Percentiles rank a stretch among this genome's conserved stretches.
These are phyloP conservation scores for Fraxinus sp. DNA, from an alignment of 305 asterid species.

Conservation along the genomic window DNA sequence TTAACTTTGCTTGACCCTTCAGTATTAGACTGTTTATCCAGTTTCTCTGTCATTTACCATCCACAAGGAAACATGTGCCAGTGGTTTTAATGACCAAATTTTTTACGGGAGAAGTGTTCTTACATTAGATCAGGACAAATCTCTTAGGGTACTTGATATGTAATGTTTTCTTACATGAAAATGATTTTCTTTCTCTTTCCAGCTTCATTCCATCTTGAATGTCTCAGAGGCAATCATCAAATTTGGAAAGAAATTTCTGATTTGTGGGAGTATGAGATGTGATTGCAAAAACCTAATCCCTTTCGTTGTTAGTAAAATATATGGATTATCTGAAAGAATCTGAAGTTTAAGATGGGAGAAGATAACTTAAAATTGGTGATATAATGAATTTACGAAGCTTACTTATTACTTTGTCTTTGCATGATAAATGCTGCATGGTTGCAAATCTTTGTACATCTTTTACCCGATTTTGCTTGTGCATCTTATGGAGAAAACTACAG, in stretches of 20 bases:
- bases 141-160: background rate
- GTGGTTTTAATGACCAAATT: background rate
- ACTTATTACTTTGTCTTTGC: background rate
- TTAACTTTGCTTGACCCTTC: background rate
- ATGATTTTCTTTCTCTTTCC: background rate
- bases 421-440: background rate
- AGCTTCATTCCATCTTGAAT: background rate
- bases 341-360: background rate
- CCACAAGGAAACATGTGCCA: background rate
- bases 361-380: background rate
- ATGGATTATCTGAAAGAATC: background rate
- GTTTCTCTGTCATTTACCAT: background rate
- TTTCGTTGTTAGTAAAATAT: background rate
- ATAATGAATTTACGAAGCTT: background rate
- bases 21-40: background rate
- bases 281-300: background rate
- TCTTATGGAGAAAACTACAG: background rate
- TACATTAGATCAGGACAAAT: background rate
- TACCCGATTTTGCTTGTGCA: background rate
- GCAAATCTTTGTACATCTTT: background rate
- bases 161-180: background rate
- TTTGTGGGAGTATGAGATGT: background rate
- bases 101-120: background rate
- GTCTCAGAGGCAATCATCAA: background rate
- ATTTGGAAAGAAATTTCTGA: background rate